Evolutionary conservation across 495 filamentous ascomycete species (phyloP).

Genomic region (Aspergillus bridgeri): DNA sequence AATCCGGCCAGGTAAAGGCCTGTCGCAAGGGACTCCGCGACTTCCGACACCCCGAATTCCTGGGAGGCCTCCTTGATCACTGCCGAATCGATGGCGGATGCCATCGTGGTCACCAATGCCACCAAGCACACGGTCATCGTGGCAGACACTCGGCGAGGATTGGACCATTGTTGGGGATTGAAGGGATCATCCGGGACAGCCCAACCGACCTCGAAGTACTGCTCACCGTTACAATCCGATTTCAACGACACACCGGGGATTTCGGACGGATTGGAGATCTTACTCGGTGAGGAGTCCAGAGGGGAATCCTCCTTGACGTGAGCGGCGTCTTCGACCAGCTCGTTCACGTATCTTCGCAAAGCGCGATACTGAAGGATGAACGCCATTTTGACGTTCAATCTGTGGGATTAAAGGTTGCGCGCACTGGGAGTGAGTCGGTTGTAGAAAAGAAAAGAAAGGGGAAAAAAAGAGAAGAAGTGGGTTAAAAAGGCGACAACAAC

Average conservation of each 20-base stretch:
- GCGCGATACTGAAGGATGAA: background rate
- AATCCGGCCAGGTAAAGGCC: slow-evolving; percentile 64
- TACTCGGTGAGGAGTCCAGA: background rate
- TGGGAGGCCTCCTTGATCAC: slow-evolving; percentile 41
- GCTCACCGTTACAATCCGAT: background rate
- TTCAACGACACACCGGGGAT: background rate
- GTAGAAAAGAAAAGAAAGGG: background rate
- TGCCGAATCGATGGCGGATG: slow-evolving; percentile 50
- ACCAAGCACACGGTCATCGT: slow-evolving; percentile 51
- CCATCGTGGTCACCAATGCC: slow-evolving; percentile 48
- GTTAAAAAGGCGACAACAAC: background rate
- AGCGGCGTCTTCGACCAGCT: background rate
- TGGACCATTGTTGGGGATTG: slow-evolving; percentile 57
- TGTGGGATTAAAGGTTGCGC: background rate
- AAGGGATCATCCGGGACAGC: slow-evolving; percentile 50
- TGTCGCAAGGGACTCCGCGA: slow-evolving; percentile 46
- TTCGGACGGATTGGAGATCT: background rate
- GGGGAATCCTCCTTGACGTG: background rate
- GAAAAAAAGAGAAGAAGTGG: background rate
- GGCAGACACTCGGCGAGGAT: slow-evolving; percentile 33
- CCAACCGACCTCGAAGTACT: slow-evolving; percentile 43
- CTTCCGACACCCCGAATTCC: slow-evolving; percentile 50
- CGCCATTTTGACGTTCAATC: background rate
- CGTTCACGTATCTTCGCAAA: background rate
- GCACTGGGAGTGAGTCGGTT: background rate